phyloP scores from a whole-genome alignment of 2,329 filamentous ascomycete species.

The Aurifilum marmelostoma region DNA sequence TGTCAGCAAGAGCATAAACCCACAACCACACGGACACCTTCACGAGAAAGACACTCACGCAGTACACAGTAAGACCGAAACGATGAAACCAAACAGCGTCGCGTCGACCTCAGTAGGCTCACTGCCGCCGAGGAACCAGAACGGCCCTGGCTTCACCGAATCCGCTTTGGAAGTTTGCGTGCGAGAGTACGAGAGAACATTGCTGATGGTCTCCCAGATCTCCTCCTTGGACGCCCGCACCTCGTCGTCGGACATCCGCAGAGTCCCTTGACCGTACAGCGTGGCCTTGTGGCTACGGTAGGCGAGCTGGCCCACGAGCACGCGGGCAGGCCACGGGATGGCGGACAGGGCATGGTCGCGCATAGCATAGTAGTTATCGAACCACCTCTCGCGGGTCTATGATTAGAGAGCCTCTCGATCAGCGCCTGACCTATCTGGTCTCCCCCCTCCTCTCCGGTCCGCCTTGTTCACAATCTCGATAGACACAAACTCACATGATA shows the following conservation, averaged over 20 bases:
- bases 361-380: constrained; percentile 62
- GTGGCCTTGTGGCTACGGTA: constrained; percentile 47
- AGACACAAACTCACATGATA: constrained; percentile 46
- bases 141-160: constrained; percentile 41
- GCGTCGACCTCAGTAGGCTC: constrained; percentile 61
- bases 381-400: constrained; percentile 58
- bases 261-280: constrained; percentile 61
- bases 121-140: constrained; percentile 60
- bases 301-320: constrained; percentile 54
- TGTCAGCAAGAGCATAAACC: constrained; percentile 19
- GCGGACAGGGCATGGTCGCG: constrained; percentile 52
- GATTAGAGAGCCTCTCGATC: not conserved
- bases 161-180: not conserved
- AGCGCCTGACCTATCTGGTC: not conserved
- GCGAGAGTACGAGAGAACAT: constrained; percentile 40
- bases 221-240: constrained; percentile 49
- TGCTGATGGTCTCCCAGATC: constrained; percentile 57
- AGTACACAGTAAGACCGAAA: constrained; percentile 52
- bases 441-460: too few species aligned
- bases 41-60: constrained; percentile 52
- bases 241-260: constrained; percentile 55
- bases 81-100: constrained; percentile 60
- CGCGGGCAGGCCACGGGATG: constrained; percentile 55
- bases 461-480: too few species aligned
- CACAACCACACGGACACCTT: not conserved